These are phyloP conservation scores for Cordyceps fumosorosea DNA, from an alignment of 2,329 filamentous ascomycete species.

Conservation along the genomic window DNA sequence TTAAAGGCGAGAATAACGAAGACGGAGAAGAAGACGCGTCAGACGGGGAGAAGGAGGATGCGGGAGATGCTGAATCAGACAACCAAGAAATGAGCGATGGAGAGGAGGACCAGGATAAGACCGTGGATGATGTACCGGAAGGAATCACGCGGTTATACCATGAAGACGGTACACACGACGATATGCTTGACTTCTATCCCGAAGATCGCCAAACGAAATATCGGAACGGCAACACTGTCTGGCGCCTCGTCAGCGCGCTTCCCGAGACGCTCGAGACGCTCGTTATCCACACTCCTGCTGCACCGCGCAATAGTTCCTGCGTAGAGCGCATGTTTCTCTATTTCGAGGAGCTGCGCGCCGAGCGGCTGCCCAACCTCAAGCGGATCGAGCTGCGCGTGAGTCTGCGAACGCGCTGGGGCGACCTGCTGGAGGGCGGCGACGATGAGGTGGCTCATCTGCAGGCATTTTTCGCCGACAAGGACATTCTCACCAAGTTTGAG, in stretches of 20 bases:
- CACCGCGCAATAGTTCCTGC: not conserved
- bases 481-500: not conserved
- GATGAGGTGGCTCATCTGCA: not conserved
- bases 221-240: not conserved
- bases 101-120: not conserved
- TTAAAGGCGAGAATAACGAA: not conserved
- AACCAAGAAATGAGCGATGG: not conserved
- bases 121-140: not conserved
- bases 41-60: not conserved
- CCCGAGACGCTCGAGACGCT: constrained; percentile 1
- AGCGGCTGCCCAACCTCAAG: not conserved
- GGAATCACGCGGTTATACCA: too few species aligned
- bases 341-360: not conserved
- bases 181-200: not conserved
- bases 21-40: not conserved
- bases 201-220: not conserved
- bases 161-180: too few species aligned
- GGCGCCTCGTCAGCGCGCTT: not conserved
- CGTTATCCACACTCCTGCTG: not conserved
- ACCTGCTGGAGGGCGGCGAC: not conserved
- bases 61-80: not conserved
- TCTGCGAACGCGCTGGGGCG: not conserved
- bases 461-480: not conserved
- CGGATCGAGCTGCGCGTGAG: not conserved
- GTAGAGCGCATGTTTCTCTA: not conserved